Base-by-base conservation (phyloP, 2,329 filamentous ascomycete genomes). In the Trichoderma oligosporum region DNA sequence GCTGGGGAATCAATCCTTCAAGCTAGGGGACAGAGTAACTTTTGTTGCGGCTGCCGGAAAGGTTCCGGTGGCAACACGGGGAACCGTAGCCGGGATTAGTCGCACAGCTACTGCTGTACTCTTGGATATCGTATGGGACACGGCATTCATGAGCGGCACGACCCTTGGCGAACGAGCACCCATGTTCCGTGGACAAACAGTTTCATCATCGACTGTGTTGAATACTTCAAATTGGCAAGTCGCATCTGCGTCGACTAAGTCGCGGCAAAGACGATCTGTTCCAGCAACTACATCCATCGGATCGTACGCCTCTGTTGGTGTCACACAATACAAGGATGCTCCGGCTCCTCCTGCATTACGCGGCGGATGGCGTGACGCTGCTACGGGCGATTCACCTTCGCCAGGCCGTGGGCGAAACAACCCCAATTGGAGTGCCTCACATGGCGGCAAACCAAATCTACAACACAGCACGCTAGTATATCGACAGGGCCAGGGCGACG, bases 71-170 rank as follows among this genome's bases (percentile, higher is more conserved):
- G 92, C 89, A 33, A 89, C 89, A 53, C 85, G 88, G 54, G 94
- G 95, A 66, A 97, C 94, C 1, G 90, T 99, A n/a, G 87, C 96
- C 57, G 94, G 94, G 33, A 88, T 97, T 68, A 97, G 91, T 60
- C 87, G 90, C 56, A 97, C 92, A 27, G 82, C 91, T 18, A 88
- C 89, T 56, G 87, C 87, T 24, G 83, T 89, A 45, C 80, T 97
- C 58, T 79, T 99, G 35, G 94, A 99, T 70, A 83, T 97, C 57
- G 86, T 99, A 7, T 99, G 96, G 73, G 95, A 99, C 70, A 83
- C 84, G 11, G 88, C 91, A 0, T 99, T 99, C 73, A 97, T 99
- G 92, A 96, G 91, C 68, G 94, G 94, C 61, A 97, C 92, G 1
- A 94, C 89, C 0, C 81, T 99, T 14, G 89, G 90, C 59, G 91